Evolutionary conservation across 2,329 filamentous ascomycete genomes (phyloP), one percentile per base, ranked within the genome.

Genomic region (Ceratocystis harringtonii): DNA sequence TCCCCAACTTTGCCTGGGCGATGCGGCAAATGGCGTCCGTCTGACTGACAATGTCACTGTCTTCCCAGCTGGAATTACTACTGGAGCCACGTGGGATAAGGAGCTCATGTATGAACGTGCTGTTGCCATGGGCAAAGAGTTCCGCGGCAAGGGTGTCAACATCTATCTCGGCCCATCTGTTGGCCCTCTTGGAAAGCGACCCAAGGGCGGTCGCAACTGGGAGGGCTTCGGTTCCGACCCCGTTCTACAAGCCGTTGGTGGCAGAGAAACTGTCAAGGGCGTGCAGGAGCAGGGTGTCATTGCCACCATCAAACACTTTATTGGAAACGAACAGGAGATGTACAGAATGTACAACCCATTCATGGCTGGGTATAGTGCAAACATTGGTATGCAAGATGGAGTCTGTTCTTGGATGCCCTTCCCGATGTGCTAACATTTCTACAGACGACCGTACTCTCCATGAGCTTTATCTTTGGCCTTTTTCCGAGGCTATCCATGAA

Each of bases 381-480:
- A 95, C 71, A 86, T 95, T 50, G 89, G 87, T 76, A 82, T 80
- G 74, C 7, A 8, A 52, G 15, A 52, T 22, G 12, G 3, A 28
- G 22, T 19, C 19, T 2, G 17, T 10, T 15, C 45, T 48, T 19
- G 2, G 17, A n/a, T 48, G 2, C 45, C 17, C 48, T 28, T 6
- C 22, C 3, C 8, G 22, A 41, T 64, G 48, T 68, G 19, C 28
- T 62, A 55, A 64, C 30, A 1, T 25, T 32, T 32, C 69, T 73
- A 68, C 3, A 77, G 76, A 91, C 68, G 89, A 91, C 71, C 80
- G 88, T 41, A 84, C 86, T 0, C 73, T 85, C 15, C 77, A 92
- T 70, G 89, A 92, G 73, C 76, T 95, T 1, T 95, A 95, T 71
- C 81, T 86, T 0, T 95, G 90, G 90, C 91, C 90, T 0, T 95